phyloP scores from a whole-genome alignment of 352 stramenopile genomes.

The Phytopythium montanum region DNA sequence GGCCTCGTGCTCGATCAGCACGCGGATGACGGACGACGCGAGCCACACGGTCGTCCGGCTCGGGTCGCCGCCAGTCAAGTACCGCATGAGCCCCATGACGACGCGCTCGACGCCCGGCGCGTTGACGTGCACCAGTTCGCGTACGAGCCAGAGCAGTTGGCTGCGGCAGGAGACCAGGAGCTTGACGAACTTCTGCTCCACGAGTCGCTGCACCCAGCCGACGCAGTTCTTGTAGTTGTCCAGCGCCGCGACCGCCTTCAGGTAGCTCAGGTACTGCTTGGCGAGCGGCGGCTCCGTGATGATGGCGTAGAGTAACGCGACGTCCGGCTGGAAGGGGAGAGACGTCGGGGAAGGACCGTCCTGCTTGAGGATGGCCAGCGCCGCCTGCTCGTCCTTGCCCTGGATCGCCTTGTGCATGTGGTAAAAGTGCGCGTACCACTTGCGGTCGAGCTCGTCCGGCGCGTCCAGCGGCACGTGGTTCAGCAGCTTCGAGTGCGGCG shows the following conservation, averaged over 20 bases:
- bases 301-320: slow-evolving; percentile 75
- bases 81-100: slow-evolving; percentile 72
- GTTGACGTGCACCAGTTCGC: slow-evolving; percentile 76
- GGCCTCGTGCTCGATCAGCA: slow-evolving; percentile 73
- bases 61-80: slow-evolving; percentile 57
- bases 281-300: slow-evolving; percentile 62
- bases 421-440: slow-evolving; percentile 86
- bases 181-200: slow-evolving; percentile 81
- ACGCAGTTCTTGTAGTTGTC: slow-evolving; percentile 81
- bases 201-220: slow-evolving; percentile 73
- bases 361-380: slow-evolving; percentile 62
- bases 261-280: slow-evolving; percentile 75
- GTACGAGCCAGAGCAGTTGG: slow-evolving; percentile 76
- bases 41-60: slow-evolving; percentile 77
- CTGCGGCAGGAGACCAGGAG: slow-evolving; percentile 68
- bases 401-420: slow-evolving; percentile 83
- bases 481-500: slow-evolving; percentile 68
- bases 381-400: slow-evolving; percentile 54
- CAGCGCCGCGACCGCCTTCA: slow-evolving; percentile 44
- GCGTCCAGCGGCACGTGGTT: slow-evolving; percentile 69
- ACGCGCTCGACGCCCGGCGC: slow-evolving; percentile 67
- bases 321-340: slow-evolving; percentile 73
- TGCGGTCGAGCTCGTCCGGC: slow-evolving; percentile 77
- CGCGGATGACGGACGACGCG: slow-evolving; percentile 70
- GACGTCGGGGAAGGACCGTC: slow-evolving; percentile 18